Evolutionary conservation across 1,284 basidiomycete genomes (phyloP), one percentile per base, ranked within the genome.

Genomic region (Phellinidium pouzarii): DNA sequence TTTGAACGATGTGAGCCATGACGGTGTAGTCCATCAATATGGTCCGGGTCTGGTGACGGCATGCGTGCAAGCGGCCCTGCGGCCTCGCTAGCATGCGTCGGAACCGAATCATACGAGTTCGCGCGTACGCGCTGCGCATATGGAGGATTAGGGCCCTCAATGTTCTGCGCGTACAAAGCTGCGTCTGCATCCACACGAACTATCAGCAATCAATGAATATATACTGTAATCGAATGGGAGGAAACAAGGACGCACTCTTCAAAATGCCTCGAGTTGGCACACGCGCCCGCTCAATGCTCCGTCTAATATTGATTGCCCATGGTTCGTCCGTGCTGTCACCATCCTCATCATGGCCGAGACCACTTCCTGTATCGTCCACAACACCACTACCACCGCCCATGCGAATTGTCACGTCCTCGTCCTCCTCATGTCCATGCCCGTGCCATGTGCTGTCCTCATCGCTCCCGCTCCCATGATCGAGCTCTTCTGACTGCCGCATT

Each of bases 241-340:
- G 27, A 54, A 53, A 42, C 38, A 43, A 52, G 52, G 3, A 78
- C 85, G 64, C 64, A 93, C 93, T 73, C 77, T 96, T 97, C 59
- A 98, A 71, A 59, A 98, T 97, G 34, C 94, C 88, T 68, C 80
- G 90, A 42, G 82, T 73, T 5, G 94, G 92, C 60, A 67, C 69
- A 64, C 72, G 77, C 58, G 72, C 75, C 68, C 71, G 73, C 71
- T 85, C 91, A 48, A 78, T 69, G 67, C 77, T 88, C 61, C 78
- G 74, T 58, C 80, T 79, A 54, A 82, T 70, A 64, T 87, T 82
- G 58, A 76, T 76, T 50, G 79, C 86, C 87, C 83, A 91, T 46
- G 82, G 74, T 65, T 72, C 76, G 65, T 76, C 86, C 60, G 84
- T 84, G 44, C 70, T 71, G 34, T 77, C 74, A 22, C 80, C 80